Conservation (phyloP, 805 yeast genomes). For the Scheffersomyces ergatensis region DNA sequence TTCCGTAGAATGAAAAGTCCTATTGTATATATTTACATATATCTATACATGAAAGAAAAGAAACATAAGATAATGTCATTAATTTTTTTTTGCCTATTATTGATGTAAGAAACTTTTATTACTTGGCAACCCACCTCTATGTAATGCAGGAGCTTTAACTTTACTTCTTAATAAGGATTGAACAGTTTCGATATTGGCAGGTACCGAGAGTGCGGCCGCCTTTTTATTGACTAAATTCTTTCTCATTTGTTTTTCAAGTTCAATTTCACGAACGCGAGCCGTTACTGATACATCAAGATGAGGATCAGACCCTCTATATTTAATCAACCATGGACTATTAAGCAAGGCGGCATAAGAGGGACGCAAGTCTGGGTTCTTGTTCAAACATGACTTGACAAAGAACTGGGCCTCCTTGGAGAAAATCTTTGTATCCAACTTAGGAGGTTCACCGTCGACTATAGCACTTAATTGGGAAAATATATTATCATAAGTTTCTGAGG, state of each 20-base stretch:
- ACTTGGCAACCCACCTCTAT: conserved; percentile 36
- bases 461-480: conserved; percentile 93
- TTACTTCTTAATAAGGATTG: conserved; percentile 37
- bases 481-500: conserved; percentile 87
- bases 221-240: neutral
- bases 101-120: conserved; percentile 11
- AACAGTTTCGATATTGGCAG: conserved; percentile 29
- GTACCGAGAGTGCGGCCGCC: conserved; percentile 2
- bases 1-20: too few species aligned
- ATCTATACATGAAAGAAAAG: too few species aligned
- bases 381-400: conserved; percentile 74
- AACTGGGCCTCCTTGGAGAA: conserved; percentile 77
- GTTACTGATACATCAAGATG: conserved; percentile 28
- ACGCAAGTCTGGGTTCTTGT: conserved; percentile 76
- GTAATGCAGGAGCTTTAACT: conserved; percentile 44
- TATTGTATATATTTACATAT: too few species aligned
- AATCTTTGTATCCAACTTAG: conserved; percentile 60
- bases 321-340: conserved; percentile 79
- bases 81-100: too few species aligned
- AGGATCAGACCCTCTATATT: conserved; percentile 38
- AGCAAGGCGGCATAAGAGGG: conserved; percentile 78
- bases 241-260: conserved; percentile 7
- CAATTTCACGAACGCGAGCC: conserved; percentile 11
- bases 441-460: conserved; percentile 96
- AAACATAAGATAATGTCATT: too few species aligned